Conservation (phyloP, 495 filamentous ascomycete genomes). For the Aeminium ludgeri region DNA sequence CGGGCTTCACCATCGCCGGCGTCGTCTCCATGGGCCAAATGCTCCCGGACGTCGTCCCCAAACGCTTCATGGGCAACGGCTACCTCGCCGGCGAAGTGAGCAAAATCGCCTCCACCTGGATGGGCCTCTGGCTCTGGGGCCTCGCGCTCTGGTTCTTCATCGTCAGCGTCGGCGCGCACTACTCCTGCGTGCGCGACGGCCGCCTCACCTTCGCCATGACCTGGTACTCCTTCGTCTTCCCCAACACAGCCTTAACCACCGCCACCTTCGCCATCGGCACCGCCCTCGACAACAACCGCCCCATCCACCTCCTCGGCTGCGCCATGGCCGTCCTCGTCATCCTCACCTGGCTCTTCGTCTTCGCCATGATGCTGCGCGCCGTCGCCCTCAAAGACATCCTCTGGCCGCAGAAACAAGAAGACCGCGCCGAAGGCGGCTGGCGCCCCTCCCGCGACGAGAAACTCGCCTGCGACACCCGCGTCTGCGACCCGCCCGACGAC, state of each 20-base stretch:
- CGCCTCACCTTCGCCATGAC: constrained; percentile 70
- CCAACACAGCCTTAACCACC: constrained; percentile 43
- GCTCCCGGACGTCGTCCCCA: constrained; percentile 30
- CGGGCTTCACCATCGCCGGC: constrained; percentile 60
- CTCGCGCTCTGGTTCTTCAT: constrained; percentile 78
- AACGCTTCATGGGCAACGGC: constrained; percentile 44
- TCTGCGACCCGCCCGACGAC: not conserved
- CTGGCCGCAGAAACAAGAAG: constrained; percentile 57
- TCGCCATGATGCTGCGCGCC: constrained; percentile 51
- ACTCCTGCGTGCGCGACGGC: constrained; percentile 41
- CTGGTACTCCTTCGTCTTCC: constrained; percentile 79
- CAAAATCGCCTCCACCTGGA: constrained; percentile 39
- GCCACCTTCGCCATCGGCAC: constrained; percentile 15
- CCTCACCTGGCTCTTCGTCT: constrained; percentile 53
- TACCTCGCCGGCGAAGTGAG: constrained; percentile 36
- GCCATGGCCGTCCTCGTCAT: constrained; percentile 45
- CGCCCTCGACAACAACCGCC: constrained; percentile 41
- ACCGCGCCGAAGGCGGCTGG: constrained; percentile 45
- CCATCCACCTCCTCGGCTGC: constrained; percentile 51
- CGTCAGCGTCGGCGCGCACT: constrained; percentile 57
- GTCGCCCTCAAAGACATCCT: constrained; percentile 46
- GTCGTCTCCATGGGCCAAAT: constrained; percentile 41
- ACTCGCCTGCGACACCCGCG: not conserved
- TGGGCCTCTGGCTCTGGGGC: constrained; percentile 70
- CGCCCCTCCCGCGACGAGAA: not conserved